Conservation (phyloP, 176 grass and related monocot species). For the Carex pumila region DNA sequence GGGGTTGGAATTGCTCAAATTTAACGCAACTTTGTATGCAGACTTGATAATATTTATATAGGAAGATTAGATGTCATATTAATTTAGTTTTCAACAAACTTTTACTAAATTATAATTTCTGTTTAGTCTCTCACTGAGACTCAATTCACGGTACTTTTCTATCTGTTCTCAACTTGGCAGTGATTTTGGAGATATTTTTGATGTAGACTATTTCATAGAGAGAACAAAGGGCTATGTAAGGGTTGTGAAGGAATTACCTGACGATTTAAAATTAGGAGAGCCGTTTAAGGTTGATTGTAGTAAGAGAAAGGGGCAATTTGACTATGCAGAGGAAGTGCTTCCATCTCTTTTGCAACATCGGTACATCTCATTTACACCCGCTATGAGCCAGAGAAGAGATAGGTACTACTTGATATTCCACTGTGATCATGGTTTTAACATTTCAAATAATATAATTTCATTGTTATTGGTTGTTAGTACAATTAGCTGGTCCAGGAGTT, state of each 20-base stretch:
- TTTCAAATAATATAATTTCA: not conserved
- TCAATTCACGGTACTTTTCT: not conserved
- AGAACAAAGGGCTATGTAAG: constrained; percentile 70
- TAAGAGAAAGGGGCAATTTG: constrained; percentile 75
- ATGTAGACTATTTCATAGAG: constrained; percentile 90
- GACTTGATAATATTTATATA: not conserved
- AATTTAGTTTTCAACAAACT: not conserved
- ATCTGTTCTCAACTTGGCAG: constrained; percentile 35
- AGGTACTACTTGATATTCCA: constrained; percentile 56
- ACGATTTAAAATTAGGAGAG: constrained; percentile 55
- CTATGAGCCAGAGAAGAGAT: constrained; percentile 89
- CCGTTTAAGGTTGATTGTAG: constrained; percentile 84
- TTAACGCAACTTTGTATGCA: not conserved
- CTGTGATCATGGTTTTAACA: not conserved
- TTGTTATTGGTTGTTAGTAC: not conserved
- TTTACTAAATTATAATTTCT: not conserved
- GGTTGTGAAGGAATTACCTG: constrained; percentile 68
- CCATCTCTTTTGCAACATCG: constrained; percentile 62
- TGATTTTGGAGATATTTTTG: constrained; percentile 89
- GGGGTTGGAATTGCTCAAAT: not conserved
- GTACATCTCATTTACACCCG: constrained; percentile 73
- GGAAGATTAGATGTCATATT: not conserved
- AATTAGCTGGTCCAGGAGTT: not conserved
- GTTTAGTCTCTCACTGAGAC: not conserved
- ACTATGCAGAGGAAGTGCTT: constrained; percentile 67